phyloP scores from a whole-genome alignment of 78 protist species.

The Parvularia atlantis region DNA sequence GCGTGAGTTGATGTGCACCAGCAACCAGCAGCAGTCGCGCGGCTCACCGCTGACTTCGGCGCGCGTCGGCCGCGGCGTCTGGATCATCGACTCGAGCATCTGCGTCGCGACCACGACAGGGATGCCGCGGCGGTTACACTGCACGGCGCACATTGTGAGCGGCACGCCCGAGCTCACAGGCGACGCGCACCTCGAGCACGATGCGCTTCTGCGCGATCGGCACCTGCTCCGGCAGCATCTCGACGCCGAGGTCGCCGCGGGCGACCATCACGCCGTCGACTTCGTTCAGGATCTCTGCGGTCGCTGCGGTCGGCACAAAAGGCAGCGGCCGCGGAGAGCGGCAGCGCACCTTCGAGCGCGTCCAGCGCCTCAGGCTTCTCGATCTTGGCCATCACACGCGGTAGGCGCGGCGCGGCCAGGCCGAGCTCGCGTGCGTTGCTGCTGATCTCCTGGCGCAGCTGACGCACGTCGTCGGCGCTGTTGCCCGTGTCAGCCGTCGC shows the following conservation, averaged over 20 bases:
- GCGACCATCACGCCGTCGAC: constrained; percentile 91
- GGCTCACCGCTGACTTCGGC: constrained; percentile 80
- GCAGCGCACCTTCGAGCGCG: constrained; percentile 61
- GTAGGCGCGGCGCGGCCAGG: no score
- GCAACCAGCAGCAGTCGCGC: no score
- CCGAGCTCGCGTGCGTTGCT: no score
- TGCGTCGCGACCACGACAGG: constrained; percentile 58
- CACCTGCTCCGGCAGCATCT: constrained; percentile 62
- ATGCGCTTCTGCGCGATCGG: constrained; percentile 74
- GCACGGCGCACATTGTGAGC: no score
- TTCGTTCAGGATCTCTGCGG: constrained; percentile 60
- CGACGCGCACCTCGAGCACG: no score
- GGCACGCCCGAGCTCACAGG: no score
- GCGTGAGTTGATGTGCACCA: no score
- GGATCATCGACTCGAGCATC: constrained; percentile 63
- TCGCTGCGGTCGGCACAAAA: no score
- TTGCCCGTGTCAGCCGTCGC: constrained; percentile 35
- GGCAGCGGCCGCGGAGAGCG: no score
- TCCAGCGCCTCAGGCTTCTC: constrained; percentile 68
- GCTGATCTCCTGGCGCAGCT: constrained; percentile 13
- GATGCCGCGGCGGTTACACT: constrained; percentile 51
- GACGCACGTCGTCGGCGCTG: constrained; percentile 31
- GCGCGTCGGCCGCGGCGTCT: constrained; percentile 84
- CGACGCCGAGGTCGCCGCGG: constrained; percentile 88
- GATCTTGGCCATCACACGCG: constrained; percentile 83